Base-by-base conservation (phyloP, 2,329 filamentous ascomycete genomes). In the Colletotrichum cordylinicola region DNA sequence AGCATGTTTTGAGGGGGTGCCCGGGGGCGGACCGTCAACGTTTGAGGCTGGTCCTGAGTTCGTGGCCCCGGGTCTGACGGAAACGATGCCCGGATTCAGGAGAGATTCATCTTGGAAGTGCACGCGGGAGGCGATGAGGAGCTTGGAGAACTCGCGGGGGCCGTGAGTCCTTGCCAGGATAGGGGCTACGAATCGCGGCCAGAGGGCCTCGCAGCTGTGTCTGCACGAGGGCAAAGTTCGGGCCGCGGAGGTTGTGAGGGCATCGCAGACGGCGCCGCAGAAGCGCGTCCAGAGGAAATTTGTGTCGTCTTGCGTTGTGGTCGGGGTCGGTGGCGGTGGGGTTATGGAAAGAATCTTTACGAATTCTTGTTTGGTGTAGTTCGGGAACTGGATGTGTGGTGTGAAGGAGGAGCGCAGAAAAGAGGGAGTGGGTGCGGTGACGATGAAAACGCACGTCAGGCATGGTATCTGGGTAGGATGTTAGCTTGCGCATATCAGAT, bases 101-200 rank as follows among this genome's bases (percentile, higher is more conserved):
- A 93, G 86, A n/a, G 87, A 84, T 81, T 96, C 94, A 79, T 94
- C 91, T 80, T 95, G 93, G 82, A 96, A 94, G 39, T 95, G 88
- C 0, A 89, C 86, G 18, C 94, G 88, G 31, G 93, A 91, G 2
- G 92, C 91, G 65, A 96, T 93, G 72, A 98, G 90, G 9, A 99
- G 88, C 77, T 94, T 93, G 16, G 94, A 93, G 84, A 98, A 98
- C 81, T 98, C 95, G 79, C 94, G 93, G 12, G 94, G 92, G 2
- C 90, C 90, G 80, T 94, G 92, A 10, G 94, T 93, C n/a, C 94
- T 94, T 2, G 92, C 91, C 2, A 93, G 85, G 29, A 98, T 90
- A 0, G 96, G 96, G 8, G 91, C 90, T 1, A 95, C 93, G 84
- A 99, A 98, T 6, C 93, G 91, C 13, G 93, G 93, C 97, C 97